phyloP scores from a whole-genome alignment of 2,329 filamentous ascomycete genomes.

The Leptographium radiaticola region DNA sequence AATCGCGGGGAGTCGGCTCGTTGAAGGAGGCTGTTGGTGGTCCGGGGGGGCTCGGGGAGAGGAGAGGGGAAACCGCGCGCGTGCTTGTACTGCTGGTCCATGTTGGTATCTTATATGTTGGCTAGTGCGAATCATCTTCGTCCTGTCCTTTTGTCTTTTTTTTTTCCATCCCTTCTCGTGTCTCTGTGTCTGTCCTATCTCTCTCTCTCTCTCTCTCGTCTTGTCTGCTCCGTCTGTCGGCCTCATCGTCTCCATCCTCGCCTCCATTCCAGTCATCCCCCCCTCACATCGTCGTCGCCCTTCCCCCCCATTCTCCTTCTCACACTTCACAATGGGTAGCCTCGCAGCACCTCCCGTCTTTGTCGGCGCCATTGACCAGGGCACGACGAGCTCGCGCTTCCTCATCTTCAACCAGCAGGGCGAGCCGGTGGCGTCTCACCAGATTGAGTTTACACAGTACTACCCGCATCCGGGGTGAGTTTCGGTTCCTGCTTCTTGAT shows the following conservation, averaged over 20 bases:
- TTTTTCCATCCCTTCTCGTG: too few relatives aligned
- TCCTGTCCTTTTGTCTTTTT: too few relatives aligned
- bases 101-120: too few relatives aligned
- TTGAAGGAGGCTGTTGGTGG: too few relatives aligned
- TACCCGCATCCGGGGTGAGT: conserved; percentile 78
- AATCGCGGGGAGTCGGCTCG: too few relatives aligned
- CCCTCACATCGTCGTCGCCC: neutral
- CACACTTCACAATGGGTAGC: neutral
- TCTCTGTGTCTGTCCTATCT: too few relatives aligned
- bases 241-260: neutral
- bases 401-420: conserved; percentile 76
- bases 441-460: conserved; percentile 74
- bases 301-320: neutral
- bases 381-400: conserved; percentile 80
- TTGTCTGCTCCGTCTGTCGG: neutral
- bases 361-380: conserved; percentile 81
- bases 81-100: too few relatives aligned
- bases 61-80: too few relatives aligned
- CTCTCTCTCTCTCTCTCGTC: neutral
- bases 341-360: conserved; percentile 35
- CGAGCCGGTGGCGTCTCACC: conserved; percentile 66
- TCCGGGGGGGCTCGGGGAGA: too few relatives aligned
- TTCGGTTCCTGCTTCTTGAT: too few relatives aligned
- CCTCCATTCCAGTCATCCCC: neutral
- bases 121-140: too few relatives aligned